phyloP scores from a whole-genome alignment of 495 filamentous ascomycete genomes.

The Friedmanniomyces endolithicus region DNA sequence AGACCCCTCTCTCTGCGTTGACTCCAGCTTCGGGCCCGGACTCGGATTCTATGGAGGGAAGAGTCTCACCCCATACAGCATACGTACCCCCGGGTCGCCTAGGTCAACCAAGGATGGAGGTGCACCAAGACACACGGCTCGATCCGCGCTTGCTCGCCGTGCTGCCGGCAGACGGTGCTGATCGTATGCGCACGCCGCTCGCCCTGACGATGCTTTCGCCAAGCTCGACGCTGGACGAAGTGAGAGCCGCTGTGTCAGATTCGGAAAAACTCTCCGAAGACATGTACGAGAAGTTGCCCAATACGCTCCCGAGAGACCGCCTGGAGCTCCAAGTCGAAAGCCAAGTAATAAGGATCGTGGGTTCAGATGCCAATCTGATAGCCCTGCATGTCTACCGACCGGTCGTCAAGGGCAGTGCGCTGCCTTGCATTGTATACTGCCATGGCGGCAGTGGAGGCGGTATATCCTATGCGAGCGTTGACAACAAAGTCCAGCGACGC shows the following conservation, averaged over 20 bases:
- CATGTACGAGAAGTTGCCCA: neutral
- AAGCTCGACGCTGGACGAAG: neutral
- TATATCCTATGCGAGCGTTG: slow-evolving; percentile 2
- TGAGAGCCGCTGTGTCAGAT: neutral
- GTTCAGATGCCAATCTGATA: slow-evolving; percentile 13
- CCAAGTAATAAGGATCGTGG: slow-evolving; percentile 1
- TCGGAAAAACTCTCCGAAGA: neutral
- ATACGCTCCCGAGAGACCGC: slow-evolving; percentile 5
- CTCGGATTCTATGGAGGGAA: no score
- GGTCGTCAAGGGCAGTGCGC: neutral
- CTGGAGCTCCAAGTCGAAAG: slow-evolving; percentile 5
- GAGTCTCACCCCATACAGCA: neutral
- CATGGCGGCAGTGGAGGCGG: slow-evolving; percentile 19
- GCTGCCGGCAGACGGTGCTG: neutral
- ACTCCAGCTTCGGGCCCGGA: no score
- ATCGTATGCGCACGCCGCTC: neutral
- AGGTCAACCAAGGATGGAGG: neutral
- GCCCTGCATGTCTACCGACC: slow-evolving; percentile 6
- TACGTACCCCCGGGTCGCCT: neutral
- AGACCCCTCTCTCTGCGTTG: no score
- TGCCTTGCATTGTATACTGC: slow-evolving; percentile 10
- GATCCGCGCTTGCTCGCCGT: neutral
- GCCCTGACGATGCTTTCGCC: neutral
- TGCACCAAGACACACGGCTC: neutral
- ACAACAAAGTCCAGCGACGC: slow-evolving; percentile 3